Evolutionary conservation across 768 basidiomycete genomes (phyloP).

Genomic region (Boletus reticulatus): DNA sequence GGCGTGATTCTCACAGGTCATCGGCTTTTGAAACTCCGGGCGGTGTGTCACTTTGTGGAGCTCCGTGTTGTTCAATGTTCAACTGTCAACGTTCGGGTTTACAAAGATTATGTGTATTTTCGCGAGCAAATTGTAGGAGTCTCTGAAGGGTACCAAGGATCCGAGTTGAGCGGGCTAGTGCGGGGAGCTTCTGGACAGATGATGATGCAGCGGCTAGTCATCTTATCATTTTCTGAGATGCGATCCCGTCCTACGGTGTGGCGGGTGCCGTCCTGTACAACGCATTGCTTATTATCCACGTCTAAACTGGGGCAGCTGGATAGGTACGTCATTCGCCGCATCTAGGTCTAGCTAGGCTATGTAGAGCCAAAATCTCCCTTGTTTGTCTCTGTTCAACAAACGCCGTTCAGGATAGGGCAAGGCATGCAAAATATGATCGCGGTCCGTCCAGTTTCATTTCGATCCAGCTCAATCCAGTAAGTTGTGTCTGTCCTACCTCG

Average conservation of each 20-base stretch:
- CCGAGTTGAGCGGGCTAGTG: slow-evolving; percentile 56
- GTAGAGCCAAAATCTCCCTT: slow-evolving; percentile 60
- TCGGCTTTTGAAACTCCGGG: too few relatives aligned
- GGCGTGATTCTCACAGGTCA: too few relatives aligned
- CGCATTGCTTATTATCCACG: slow-evolving; percentile 24
- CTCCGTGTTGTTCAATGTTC: too few relatives aligned
- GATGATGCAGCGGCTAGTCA: too few relatives aligned
- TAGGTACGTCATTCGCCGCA: slow-evolving; percentile 56
- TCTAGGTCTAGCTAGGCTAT: too few relatives aligned
- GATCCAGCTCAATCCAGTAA: slow-evolving; percentile 56
- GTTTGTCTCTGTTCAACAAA: slow-evolving; percentile 33
- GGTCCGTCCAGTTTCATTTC: slow-evolving; percentile 58
- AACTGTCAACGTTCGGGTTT: too few relatives aligned
- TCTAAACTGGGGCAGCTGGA: slow-evolving; percentile 35
- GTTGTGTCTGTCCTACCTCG: not conserved
- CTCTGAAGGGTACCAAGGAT: slow-evolving; percentile 32
- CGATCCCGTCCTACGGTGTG: slow-evolving; percentile 28
- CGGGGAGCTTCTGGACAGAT: slow-evolving; percentile 58
- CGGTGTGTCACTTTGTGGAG: too few relatives aligned
- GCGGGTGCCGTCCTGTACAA: slow-evolving; percentile 63
- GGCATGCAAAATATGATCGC: slow-evolving; percentile 46
- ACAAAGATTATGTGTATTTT: too few relatives aligned
- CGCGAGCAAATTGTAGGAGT: too few relatives aligned
- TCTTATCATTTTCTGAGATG: not conserved
- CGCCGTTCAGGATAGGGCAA: slow-evolving; percentile 44